A percentile compares a stretch with the other conserved stretches of the same genome.
Conservation (phyloP, 2,329 filamentous ascomycete genomes). For the Blastomyces parvus region DNA sequence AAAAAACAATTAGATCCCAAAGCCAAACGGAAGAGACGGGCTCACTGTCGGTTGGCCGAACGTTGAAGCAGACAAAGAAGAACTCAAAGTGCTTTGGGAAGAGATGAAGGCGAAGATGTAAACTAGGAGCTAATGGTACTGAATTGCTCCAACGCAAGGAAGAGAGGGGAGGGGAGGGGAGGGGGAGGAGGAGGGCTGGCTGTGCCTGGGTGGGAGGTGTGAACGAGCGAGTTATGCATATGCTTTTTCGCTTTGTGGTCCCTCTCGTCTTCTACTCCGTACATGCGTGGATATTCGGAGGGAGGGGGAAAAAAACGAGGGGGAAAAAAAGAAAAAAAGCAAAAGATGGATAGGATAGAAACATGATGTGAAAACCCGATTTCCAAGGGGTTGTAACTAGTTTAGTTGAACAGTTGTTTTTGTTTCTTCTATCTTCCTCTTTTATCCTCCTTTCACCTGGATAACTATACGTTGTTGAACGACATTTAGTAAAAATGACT, state of each 20-base stretch:
- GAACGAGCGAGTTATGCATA: neutral
- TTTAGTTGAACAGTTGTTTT: too few relatives aligned
- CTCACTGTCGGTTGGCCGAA: slow-evolving; percentile 72
- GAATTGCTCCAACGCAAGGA: neutral
- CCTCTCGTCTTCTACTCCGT: too few relatives aligned
- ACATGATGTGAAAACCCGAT: too few relatives aligned
- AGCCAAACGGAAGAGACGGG: slow-evolving; percentile 75
- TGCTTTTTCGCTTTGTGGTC: neutral
- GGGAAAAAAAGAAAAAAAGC: too few relatives aligned
- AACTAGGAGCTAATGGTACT: slow-evolving; percentile 8
- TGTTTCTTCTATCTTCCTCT: too few relatives aligned
- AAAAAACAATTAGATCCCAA: slow-evolving; percentile 60
- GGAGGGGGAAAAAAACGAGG: too few relatives aligned
- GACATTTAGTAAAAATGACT: too few relatives aligned
- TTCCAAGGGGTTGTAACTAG: too few relatives aligned
- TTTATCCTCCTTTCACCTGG: too few relatives aligned
- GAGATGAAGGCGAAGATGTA: slow-evolving; percentile 88
- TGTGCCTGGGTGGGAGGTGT: neutral
- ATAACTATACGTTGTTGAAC: too few relatives aligned
- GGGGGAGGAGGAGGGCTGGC: neutral
- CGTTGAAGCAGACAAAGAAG: slow-evolving; percentile 66
- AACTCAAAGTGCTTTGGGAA: slow-evolving; percentile 67
- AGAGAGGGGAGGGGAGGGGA: neutral
- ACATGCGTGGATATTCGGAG: too few relatives aligned
- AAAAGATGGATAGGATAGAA: too few relatives aligned